Conservation (phyloP, 2,329 filamentous ascomycete species). For the Cephalotrichum gorgonifer region DNA sequence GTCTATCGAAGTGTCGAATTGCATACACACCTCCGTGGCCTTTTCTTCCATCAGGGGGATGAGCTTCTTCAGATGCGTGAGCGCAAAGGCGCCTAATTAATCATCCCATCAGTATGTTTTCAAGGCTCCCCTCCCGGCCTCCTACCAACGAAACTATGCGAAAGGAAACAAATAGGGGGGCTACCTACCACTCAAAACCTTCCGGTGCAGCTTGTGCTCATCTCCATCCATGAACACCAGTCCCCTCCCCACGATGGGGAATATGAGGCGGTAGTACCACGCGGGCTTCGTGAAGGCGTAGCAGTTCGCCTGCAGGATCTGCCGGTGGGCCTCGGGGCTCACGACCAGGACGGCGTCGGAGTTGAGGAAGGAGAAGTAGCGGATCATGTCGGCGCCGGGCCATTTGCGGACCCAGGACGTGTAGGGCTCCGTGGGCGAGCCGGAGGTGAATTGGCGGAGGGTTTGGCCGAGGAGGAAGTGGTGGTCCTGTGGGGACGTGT, state of each 20-base stretch:
- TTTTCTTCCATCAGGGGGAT: slow-evolving; percentile 23
- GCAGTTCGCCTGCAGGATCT: slow-evolving; percentile 17
- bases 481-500: slow-evolving; percentile 19
- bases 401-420: slow-evolving; percentile 16
- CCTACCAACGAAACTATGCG: background rate
- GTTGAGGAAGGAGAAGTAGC: slow-evolving; percentile 16
- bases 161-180: background rate
- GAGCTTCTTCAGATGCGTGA: slow-evolving; percentile 19
- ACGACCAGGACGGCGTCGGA: slow-evolving; percentile 15
- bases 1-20: slow-evolving; percentile 12
- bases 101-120: background rate
- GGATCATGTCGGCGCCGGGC: slow-evolving; percentile 17
- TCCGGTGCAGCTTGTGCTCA: slow-evolving; percentile 21
- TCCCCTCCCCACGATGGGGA: slow-evolving; percentile 15
- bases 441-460: slow-evolving; percentile 18
- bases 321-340: slow-evolving; percentile 12
- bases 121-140: too few relatives aligned
- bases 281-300: slow-evolving; percentile 20
- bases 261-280: slow-evolving; percentile 15
- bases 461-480: slow-evolving; percentile 28
- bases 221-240: slow-evolving; percentile 24
- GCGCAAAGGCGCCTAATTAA: slow-evolving; percentile 20
- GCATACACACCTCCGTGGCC: slow-evolving; percentile 16
- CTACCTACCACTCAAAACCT: slow-evolving; percentile 17
- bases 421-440: slow-evolving; percentile 13